phyloP scores from a whole-genome alignment of 1,284 basidiomycete species.

The Malassezia arunalokei region DNA sequence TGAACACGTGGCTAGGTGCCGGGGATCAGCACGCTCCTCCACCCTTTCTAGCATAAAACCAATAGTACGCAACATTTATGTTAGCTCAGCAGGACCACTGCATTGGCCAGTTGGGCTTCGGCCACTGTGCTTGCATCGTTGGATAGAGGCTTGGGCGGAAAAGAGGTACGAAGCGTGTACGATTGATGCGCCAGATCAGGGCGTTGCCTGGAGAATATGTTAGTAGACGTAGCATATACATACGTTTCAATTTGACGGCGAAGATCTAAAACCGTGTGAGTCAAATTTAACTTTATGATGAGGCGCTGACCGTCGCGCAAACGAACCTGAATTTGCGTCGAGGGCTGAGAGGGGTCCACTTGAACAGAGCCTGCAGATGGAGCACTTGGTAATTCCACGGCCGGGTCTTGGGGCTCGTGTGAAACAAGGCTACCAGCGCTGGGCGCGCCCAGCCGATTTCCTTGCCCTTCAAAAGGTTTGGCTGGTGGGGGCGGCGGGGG shows the following conservation, averaged over 20 bases:
- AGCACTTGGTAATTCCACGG: conserved; percentile 17
- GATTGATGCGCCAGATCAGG: conserved; percentile 31
- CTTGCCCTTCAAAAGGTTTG: conserved; percentile 61
- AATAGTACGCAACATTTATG: background rate
- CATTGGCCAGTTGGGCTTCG: conserved; percentile 36
- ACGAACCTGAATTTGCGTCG: conserved; percentile 80
- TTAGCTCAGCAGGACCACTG: conserved; percentile 35
- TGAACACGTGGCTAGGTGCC: conserved; percentile 1
- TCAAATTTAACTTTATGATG: conserved; percentile 76
- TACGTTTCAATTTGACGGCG: conserved; percentile 79
- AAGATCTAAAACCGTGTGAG: conserved; percentile 76
- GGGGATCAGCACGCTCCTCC: background rate
- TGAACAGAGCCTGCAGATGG: conserved; percentile 8
- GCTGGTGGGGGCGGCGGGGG: conserved; percentile 50
- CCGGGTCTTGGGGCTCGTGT: conserved; percentile 22
- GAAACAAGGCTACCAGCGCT: conserved; percentile 1
- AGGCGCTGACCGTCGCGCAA: conserved; percentile 78
- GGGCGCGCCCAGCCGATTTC: conserved; percentile 63
- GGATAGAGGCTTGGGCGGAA: conserved; percentile 40
- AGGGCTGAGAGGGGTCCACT: conserved; percentile 69
- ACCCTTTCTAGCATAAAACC: background rate
- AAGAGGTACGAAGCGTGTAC: conserved; percentile 36
- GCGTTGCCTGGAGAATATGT: conserved; percentile 18
- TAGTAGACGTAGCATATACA: conserved; percentile 45
- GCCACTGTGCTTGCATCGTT: conserved; percentile 35